Conservation (phyloP, 129 eudicot species). For the Tagetes patula region DNA sequence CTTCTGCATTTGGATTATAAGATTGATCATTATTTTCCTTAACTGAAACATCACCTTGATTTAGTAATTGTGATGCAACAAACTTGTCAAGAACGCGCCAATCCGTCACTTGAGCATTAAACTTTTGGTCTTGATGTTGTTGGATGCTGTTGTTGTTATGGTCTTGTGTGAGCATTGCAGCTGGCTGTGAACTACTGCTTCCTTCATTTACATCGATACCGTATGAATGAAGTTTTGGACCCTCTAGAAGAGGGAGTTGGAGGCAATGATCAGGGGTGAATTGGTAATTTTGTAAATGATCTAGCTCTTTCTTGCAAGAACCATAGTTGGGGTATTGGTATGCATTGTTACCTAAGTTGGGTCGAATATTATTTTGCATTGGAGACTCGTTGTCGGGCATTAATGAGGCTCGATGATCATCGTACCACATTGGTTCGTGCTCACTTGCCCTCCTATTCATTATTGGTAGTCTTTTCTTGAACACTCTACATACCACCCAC, state of each 20-base stretch:
- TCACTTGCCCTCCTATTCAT: conserved; percentile 55
- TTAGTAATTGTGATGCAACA: conserved; percentile 83
- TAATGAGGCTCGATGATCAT: conserved; percentile 69
- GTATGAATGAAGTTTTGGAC: conserved; percentile 52
- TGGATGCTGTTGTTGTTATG: conserved; percentile 32
- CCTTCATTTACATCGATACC: conserved; percentile 39
- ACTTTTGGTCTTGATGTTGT: conserved; percentile 40
- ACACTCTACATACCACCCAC: conserved; percentile 88
- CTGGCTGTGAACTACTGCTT: conserved; percentile 33
- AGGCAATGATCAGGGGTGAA: conserved; percentile 51
- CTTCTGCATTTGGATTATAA: conserved; percentile 30
- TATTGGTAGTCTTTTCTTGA: conserved; percentile 71
- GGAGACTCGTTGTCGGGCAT: conserved; percentile 68
- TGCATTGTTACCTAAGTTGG: conserved; percentile 22
- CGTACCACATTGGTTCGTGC: conserved; percentile 83
- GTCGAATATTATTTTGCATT: conserved; percentile 38
- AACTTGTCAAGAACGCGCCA: conserved; percentile 98
- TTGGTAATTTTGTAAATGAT: conserved; percentile 47
- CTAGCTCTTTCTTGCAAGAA: conserved; percentile 54
- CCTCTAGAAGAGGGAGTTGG: conserved; percentile 74
- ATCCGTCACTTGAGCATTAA: conserved; percentile 58
- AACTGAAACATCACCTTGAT: conserved; percentile 59
- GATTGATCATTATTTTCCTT: conserved; percentile 38
- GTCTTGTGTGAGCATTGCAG: conserved; percentile 29
- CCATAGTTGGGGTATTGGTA: conserved; percentile 30